Base-by-base conservation (phyloP, 768 basidiomycete species). In the Suillus alpinus region DNA sequence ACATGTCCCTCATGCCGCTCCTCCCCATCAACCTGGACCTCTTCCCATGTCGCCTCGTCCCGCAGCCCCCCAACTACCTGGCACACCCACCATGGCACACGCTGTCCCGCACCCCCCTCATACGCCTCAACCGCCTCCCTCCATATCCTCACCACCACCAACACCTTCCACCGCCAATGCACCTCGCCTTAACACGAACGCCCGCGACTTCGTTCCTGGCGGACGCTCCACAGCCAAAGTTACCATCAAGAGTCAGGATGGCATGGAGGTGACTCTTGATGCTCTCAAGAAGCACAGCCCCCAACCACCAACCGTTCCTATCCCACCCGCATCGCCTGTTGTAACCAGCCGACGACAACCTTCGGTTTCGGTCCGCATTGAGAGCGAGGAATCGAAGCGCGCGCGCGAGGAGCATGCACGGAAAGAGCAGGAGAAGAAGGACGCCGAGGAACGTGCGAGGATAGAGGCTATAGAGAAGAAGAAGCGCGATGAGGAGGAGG, bases 11-110 rank as follows among this genome's bases (percentile, higher is more conserved):
- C 63, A 75, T 29, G 74, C 70, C 29, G 68, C 71, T 34, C 71
- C 76, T 0, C 68, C 71, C 23, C 67, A 72, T n/a, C 68, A 76
- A 59, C 78, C 76, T 53, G 68, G 75, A 34, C 80, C 78, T 31
- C 83, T 87, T 73, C 80, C 88, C 5, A 83, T 91, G 79, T 91
- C 90, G 16, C 89, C 90, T 40, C 84, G 88, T 64, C 86, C 82
- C 67, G 82, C 80, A 37, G 78, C 82, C 53, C 78, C 77, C 13
- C 75, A 67, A 53, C 67, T 88, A 18, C 86, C 89, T 13, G 84
- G 83, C 34, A 91, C 90, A 1, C 88, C 91, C n/a, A 88, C 86
- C 1, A 76, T 83, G 59, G 58, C 83, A 3, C 89, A 87, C 59
- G 82, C 89, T 18, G 70, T 81, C 37, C 83, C 86, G 10, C 70